Evolutionary conservation across 305 asterid genomes (phyloP).

Genomic region (Plantago rigida): DNA sequence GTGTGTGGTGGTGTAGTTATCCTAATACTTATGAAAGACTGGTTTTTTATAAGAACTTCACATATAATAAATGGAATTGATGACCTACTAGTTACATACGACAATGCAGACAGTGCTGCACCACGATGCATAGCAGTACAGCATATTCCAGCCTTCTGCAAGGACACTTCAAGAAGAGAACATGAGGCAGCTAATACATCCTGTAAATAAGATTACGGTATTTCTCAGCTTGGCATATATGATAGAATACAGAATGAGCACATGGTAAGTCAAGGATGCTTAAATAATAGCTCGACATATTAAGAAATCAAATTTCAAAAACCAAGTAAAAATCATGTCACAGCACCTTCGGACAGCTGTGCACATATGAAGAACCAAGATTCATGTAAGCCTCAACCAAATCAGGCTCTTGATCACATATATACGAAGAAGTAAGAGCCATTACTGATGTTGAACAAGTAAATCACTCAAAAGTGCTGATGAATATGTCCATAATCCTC

Average conservation of each 20-base stretch:
- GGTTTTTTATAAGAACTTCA: too few species aligned
- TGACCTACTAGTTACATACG: conserved; percentile 70
- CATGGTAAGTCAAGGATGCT: too few species aligned
- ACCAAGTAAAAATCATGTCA: conserved; percentile 12
- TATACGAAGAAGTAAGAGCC: conserved; percentile 79
- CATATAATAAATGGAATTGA: not conserved
- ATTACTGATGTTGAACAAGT: conserved; percentile 60
- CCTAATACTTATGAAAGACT: too few species aligned
- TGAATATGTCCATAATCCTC: conserved; percentile 66
- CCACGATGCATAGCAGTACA: conserved; percentile 93
- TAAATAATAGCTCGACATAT: too few species aligned
- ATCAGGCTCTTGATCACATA: conserved; percentile 94
- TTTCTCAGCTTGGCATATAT: conserved; percentile 16
- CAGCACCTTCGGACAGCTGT: conserved; percentile 63
- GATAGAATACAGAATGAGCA: conserved; percentile 12
- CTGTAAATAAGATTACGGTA: conserved; percentile 37
- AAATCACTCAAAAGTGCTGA: conserved; percentile 67
- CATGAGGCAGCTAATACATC: conserved; percentile 68
- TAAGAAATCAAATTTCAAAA: conserved; percentile 8
- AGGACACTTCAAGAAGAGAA: conserved; percentile 61
- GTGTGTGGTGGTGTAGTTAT: too few species aligned
- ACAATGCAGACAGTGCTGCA: conserved; percentile 86
- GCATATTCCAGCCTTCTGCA: conserved; percentile 84
- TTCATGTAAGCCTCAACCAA: conserved; percentile 76
- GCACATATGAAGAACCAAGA: conserved; percentile 65